Conservation (phyloP, 805 yeast species). For the Candida jianshihensis region DNA sequence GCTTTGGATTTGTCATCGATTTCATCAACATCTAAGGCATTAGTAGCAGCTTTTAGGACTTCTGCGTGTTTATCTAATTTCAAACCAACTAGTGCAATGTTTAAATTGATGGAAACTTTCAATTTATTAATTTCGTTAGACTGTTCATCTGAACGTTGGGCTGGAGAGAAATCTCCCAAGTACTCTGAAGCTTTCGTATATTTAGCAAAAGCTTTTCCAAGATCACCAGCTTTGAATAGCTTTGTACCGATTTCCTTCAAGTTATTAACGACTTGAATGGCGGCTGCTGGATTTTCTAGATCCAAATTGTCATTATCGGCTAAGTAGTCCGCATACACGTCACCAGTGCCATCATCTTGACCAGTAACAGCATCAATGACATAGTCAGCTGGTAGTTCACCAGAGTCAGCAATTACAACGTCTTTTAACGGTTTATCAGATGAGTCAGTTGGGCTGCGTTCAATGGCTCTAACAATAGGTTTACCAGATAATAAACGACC, state of each 20-base stretch:
- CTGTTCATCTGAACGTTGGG: slow-evolving; percentile 51
- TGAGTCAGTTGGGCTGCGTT: slow-evolving; percentile 55
- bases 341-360: slow-evolving; percentile 77
- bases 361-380: slow-evolving; percentile 36
- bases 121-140: slow-evolving; percentile 42
- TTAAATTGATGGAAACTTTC: slow-evolving; percentile 59
- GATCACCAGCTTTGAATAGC: slow-evolving; percentile 60
- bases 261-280: slow-evolving; percentile 53
- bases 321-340: slow-evolving; percentile 66
- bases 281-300: slow-evolving; percentile 52
- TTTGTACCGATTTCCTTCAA: slow-evolving; percentile 77
- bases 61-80: slow-evolving; percentile 51
- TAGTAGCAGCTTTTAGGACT: slow-evolving; percentile 52
- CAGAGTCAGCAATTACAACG: slow-evolving; percentile 72
- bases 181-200: slow-evolving; percentile 68
- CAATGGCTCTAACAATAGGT: slow-evolving; percentile 71
- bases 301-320: slow-evolving; percentile 69
- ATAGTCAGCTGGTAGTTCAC: slow-evolving; percentile 61
- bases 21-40: slow-evolving; percentile 54
- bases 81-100: slow-evolving; percentile 67
- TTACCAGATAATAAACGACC: slow-evolving; percentile 85
- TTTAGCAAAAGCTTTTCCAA: slow-evolving; percentile 51
- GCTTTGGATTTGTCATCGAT: slow-evolving; percentile 61
- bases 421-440: slow-evolving; percentile 67
- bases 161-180: slow-evolving; percentile 68